These are phyloP conservation scores for Arabidopsis lyrata DNA, from an alignment of 441 rosid genomes.

Conservation along the genomic window DNA sequence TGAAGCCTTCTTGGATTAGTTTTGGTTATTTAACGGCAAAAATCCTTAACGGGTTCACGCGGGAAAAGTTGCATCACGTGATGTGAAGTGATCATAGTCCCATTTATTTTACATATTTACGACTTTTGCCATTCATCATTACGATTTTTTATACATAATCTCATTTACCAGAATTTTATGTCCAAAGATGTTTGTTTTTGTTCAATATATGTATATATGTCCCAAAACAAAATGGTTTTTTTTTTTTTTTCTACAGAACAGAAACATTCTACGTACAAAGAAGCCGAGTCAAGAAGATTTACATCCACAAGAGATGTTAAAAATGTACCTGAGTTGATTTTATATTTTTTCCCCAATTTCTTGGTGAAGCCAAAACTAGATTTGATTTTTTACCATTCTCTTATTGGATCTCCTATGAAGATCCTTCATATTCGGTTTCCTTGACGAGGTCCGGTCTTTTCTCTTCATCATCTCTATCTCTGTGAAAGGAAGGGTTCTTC, in stretches of 20 bases:
- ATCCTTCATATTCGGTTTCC: slow-evolving; percentile 30
- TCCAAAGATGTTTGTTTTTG: slow-evolving; percentile 1
- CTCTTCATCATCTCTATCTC: slow-evolving; percentile 36
- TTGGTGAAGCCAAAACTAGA: slow-evolving; percentile 35
- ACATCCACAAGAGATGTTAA: slow-evolving; percentile 48
- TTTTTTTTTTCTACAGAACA: slow-evolving; percentile 30
- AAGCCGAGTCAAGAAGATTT: slow-evolving; percentile 55
- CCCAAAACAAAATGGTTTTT: slow-evolving; percentile 38
- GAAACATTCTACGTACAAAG: slow-evolving; percentile 51
- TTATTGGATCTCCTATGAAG: slow-evolving; percentile 37
- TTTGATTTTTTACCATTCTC: slow-evolving; percentile 7
- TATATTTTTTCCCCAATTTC: background rate
- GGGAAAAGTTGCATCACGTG: slow-evolving; percentile 35
- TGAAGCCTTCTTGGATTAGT: slow-evolving; percentile 15
- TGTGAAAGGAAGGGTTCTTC: slow-evolving; percentile 35
- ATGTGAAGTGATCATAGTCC: background rate
- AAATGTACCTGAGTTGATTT: slow-evolving; percentile 20
- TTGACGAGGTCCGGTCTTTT: slow-evolving; percentile 31
- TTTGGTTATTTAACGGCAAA: slow-evolving; percentile 24
- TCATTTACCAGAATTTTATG: background rate
- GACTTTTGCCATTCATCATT: slow-evolving; percentile 5
- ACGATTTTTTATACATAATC: background rate
- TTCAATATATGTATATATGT: slow-evolving; percentile 29
- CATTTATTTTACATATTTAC: slow-evolving; percentile 1
- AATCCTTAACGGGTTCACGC: slow-evolving; percentile 33